A percentile compares a stretch with the other conserved stretches of the same genome.
Evolutionary conservation across 768 basidiomycete genomes (phyloP).

Genomic region (Panaeolus papilionaceus): DNA sequence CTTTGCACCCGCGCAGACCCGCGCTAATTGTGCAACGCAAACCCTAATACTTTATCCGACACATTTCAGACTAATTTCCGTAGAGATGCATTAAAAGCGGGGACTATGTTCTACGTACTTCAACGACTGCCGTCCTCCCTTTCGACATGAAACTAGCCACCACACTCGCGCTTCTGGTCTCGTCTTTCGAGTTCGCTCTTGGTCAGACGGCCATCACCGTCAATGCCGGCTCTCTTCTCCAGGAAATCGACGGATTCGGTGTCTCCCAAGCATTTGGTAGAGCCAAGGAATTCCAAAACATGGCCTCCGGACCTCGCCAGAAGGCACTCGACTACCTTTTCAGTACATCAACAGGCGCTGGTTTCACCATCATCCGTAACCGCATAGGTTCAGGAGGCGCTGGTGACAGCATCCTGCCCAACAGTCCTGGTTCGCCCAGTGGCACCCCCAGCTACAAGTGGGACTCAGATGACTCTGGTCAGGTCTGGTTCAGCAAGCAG

Average conservation of each 20-base stretch:
- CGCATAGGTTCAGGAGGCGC: constrained; percentile 21
- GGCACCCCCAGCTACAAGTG: constrained; percentile 23
- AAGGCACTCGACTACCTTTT: constrained; percentile 25
- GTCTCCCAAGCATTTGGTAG: constrained; percentile 25
- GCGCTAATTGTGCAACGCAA: neutral
- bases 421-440: constrained; percentile 19
- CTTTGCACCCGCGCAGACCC: constrained; percentile 3
- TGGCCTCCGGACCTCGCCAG: constrained; percentile 19
- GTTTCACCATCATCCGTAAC: constrained; percentile 24
- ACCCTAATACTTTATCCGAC: neutral
- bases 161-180: constrained; percentile 6
- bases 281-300: constrained; percentile 22
- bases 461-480: constrained; percentile 23
- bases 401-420: constrained; percentile 21
- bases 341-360: constrained; percentile 22
- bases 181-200: constrained; percentile 11
- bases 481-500: constrained; percentile 26
- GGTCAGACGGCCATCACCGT: constrained; percentile 25
- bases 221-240: constrained; percentile 21
- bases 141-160: neutral
- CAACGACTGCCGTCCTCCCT: neutral
- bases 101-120: neutral
- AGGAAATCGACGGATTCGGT: constrained; percentile 26
- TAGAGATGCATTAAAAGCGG: neutral
- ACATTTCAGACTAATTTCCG: constrained; percentile 7